phyloP scores from a whole-genome alignment of 345 rosid genomes.

The Hevea brasiliensis region DNA sequence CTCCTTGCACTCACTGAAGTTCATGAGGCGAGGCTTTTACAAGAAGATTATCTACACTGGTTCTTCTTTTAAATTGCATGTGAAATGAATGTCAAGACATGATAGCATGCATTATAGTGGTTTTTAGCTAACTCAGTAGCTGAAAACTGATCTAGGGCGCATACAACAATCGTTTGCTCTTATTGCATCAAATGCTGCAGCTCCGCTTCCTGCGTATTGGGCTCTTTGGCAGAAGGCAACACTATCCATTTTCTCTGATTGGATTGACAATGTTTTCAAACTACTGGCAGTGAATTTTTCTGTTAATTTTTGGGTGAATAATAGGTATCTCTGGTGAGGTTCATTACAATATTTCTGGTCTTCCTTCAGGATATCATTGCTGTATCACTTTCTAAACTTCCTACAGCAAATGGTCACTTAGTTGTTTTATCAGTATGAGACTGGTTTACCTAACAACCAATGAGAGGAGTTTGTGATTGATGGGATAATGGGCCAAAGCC shows the following conservation, averaged over 20 bases:
- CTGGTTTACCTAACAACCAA: neutral
- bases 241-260: neutral
- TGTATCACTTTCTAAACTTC: neutral
- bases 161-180: constrained; percentile 75
- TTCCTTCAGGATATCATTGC: constrained; percentile 6
- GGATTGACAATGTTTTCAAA: neutral
- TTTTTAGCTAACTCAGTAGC: constrained; percentile 21
- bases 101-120: constrained; percentile 10
- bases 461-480: neutral
- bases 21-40: neutral
- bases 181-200: constrained; percentile 85
- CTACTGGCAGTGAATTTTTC: neutral
- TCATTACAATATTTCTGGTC: neutral
- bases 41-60: neutral
- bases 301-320: neutral
- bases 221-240: constrained; percentile 80
- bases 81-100: constrained; percentile 7
- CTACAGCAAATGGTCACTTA: neutral
- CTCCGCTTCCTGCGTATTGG: constrained; percentile 86
- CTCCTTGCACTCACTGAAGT: neutral
- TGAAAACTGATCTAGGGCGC: constrained; percentile 58
- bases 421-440: neutral
- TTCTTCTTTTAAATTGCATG: constrained; percentile 9
- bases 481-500: too few species aligned
- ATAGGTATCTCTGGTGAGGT: neutral